Evolutionary conservation across 257 asterid species (phyloP).

Genomic region (Rehmannia glutinosa): DNA sequence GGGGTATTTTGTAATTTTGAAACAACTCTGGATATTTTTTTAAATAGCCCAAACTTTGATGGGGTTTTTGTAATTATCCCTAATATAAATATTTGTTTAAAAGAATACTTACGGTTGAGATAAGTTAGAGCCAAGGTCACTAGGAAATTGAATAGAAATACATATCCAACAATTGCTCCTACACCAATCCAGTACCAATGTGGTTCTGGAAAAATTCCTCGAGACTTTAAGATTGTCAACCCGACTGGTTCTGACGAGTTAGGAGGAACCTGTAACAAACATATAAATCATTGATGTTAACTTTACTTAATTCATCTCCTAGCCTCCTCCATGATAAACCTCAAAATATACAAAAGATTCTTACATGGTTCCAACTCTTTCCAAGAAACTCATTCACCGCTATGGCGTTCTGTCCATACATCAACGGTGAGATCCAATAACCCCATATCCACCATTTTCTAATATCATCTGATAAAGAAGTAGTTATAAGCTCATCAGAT

Average conservation of each 20-base stretch:
- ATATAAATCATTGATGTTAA: neutral
- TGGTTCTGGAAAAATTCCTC: constrained; percentile 59
- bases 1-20: no score
- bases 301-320: neutral
- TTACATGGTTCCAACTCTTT: constrained; percentile 79
- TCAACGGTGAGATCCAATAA: constrained; percentile 76
- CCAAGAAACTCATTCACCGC: constrained; percentile 80
- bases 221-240: constrained; percentile 40
- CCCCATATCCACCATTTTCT: constrained; percentile 80
- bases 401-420: constrained; percentile 75
- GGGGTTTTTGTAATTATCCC: no score
- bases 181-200: constrained; percentile 84
- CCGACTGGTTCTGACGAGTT: constrained; percentile 59
- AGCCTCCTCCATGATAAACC: constrained; percentile 10
- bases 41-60: no score
- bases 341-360: constrained; percentile 19
- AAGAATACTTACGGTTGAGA: constrained; percentile 58
- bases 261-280: constrained; percentile 34
- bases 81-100: no score
- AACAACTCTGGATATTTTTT: no score
- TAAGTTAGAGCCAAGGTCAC: constrained; percentile 51
- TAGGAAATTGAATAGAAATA: constrained; percentile 51
- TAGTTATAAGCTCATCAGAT: neutral
- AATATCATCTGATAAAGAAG: constrained; percentile 34
- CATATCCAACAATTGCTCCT: constrained; percentile 56